Percentiles rank a stretch among this genome's conserved stretches.
Evolutionary conservation across 768 basidiomycete species (phyloP).

Genomic region (Epithele typhae): DNA sequence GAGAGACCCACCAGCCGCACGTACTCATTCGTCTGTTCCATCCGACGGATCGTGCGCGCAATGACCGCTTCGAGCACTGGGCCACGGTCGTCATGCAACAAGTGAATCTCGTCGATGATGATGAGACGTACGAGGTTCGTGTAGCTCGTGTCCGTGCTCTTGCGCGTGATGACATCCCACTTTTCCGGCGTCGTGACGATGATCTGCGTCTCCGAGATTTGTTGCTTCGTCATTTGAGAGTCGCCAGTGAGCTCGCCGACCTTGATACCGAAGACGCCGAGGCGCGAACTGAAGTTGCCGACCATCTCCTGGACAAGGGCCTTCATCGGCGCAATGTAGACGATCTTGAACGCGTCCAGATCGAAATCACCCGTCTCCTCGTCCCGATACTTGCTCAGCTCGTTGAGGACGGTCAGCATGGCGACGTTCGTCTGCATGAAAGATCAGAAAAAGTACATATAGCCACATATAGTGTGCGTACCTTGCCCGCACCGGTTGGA

Average conservation of each 20-base stretch:
- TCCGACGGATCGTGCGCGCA: constrained; percentile 83
- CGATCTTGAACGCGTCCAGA: constrained; percentile 89
- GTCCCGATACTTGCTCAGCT: constrained; percentile 84
- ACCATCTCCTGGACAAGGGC: constrained; percentile 99
- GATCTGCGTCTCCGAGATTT: constrained; percentile 95
- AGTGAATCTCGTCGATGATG: constrained; percentile 97
- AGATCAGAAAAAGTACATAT: constrained; percentile 18
- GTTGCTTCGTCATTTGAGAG: constrained; percentile 95
- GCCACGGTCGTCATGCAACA: constrained; percentile 96
- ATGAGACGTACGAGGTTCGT: constrained; percentile 94
- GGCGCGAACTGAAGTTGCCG: constrained; percentile 82
- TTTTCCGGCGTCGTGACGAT: constrained; percentile 99
- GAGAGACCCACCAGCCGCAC: constrained; percentile 94
- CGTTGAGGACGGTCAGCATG: constrained; percentile 90
- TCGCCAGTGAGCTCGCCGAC: constrained; percentile 97
- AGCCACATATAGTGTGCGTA: too few species aligned
- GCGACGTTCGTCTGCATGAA: constrained; percentile 92
- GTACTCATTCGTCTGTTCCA: constrained; percentile 92
- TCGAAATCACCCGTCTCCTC: constrained; percentile 77
- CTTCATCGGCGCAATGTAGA: constrained; percentile 99
- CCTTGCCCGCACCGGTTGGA: constrained; percentile 98
- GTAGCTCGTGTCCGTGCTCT: constrained; percentile 94
- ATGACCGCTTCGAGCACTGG: constrained; percentile 92
- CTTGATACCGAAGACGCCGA: constrained; percentile 67
- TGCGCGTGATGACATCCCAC: constrained; percentile 99